Evolutionary conservation across 2,329 filamentous ascomycete genomes (phyloP).

Genomic region (Penicillium italicum): DNA sequence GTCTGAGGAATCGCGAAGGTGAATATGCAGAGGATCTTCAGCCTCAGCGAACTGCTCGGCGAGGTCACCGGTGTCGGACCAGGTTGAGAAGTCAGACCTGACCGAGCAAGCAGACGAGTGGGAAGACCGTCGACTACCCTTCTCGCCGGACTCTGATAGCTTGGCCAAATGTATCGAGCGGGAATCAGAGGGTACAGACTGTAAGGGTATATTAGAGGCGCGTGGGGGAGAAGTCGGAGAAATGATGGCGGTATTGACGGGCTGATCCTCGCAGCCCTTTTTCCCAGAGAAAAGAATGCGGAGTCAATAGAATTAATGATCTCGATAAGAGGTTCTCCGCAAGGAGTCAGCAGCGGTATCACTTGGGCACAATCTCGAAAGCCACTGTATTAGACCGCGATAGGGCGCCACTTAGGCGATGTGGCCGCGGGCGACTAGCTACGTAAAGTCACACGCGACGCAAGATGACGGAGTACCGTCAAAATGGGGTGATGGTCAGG

Average conservation of each 20-base stretch:
- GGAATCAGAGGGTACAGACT: constrained; percentile 56
- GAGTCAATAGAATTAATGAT: constrained; percentile 2
- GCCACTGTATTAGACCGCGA: not conserved
- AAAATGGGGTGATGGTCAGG: constrained; percentile 1
- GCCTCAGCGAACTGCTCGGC: constrained; percentile 83
- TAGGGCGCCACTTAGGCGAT: constrained; percentile 11
- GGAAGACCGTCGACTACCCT: constrained; percentile 53
- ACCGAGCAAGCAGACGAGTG: constrained; percentile 49
- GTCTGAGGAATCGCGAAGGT: constrained; percentile 58
- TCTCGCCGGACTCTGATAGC: constrained; percentile 43
- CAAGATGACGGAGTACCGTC: constrained; percentile 12
- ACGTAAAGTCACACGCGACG: constrained; percentile 16
- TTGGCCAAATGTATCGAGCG: constrained; percentile 30
- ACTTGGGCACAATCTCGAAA: not conserved
- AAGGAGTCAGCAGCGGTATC: constrained; percentile 2
- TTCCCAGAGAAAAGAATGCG: constrained; percentile 3
- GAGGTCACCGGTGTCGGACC: constrained; percentile 93
- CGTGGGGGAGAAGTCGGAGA: constrained; percentile 63
- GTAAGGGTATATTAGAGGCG: constrained; percentile 78
- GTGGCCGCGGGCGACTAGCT: constrained; percentile 8
- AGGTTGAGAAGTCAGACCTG: constrained; percentile 71
- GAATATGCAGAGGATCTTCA: constrained; percentile 74
- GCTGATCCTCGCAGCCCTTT: constrained; percentile 73
- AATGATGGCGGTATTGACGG: constrained; percentile 78
- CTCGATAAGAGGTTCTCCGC: constrained; percentile 8